phyloP scores from a whole-genome alignment of 192 early-diverging fungal genomes.

The Gaertneriomyces semiglobifer region DNA sequence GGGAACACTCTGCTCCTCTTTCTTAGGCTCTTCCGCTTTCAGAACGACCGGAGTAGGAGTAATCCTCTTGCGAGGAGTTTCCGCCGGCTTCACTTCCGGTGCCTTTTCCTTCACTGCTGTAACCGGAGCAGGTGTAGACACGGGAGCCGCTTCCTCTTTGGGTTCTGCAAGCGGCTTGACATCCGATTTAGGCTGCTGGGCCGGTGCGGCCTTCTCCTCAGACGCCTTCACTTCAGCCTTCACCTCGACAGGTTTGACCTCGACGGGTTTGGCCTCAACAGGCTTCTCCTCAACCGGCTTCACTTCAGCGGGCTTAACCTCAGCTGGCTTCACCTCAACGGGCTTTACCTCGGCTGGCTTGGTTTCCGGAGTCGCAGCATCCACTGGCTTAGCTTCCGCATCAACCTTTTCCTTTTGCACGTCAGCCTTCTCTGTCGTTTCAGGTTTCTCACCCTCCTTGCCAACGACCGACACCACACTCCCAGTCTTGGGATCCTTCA shows the following conservation, averaged over 20 bases:
- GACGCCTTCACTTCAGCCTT: slow-evolving; percentile 5
- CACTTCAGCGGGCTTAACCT: slow-evolving; percentile 18
- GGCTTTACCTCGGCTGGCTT: neutral
- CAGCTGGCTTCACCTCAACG: slow-evolving; percentile 16
- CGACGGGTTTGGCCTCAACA: slow-evolving; percentile 7
- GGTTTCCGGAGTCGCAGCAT: neutral
- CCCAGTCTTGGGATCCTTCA: slow-evolving; percentile 7
- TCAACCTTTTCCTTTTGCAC: neutral
- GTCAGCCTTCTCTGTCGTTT: neutral
- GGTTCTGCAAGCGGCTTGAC: neutral
- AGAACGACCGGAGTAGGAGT: neutral
- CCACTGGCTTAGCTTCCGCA: slow-evolving; percentile 2
- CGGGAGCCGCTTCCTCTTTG: neutral
- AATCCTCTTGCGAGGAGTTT: slow-evolving; percentile 9
- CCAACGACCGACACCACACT: neutral
- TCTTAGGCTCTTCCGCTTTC: slow-evolving; percentile 9
- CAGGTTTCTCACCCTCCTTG: slow-evolving; percentile 4
- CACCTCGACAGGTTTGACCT: slow-evolving; percentile 11
- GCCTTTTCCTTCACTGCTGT: neutral
- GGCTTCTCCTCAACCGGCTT: slow-evolving; percentile 16
- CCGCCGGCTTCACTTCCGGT: neutral
- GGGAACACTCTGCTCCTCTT: neutral
- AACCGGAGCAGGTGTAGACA: neutral
- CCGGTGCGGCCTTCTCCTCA: neutral
- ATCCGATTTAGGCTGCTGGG: neutral